A percentile compares a stretch with the other conserved stretches of the same genome.
These are phyloP conservation scores for Gossypium turneri DNA, from an alignment of 345 rosid genomes.

Conservation along the genomic window DNA sequence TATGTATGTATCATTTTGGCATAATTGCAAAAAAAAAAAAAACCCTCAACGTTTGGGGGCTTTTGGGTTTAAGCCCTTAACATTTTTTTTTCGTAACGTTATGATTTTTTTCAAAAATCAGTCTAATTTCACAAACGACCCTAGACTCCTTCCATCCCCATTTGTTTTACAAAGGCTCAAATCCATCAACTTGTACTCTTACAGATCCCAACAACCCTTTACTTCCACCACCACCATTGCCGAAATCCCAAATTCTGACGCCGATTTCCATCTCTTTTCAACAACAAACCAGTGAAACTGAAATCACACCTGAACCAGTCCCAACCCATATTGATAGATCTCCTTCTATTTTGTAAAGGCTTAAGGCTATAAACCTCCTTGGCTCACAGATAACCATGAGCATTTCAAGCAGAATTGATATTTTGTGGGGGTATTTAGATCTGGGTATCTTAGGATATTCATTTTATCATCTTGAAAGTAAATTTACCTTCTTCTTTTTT, in stretches of 20 bases:
- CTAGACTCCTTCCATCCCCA: constrained; percentile 53
- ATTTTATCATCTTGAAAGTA: not conserved
- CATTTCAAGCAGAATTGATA: not conserved
- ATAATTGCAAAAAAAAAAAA: too few relatives aligned
- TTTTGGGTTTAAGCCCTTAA: constrained; percentile 32
- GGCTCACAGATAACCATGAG: constrained; percentile 46
- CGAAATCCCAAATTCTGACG: constrained; percentile 19
- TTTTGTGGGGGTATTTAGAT: not conserved
- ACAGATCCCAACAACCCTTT: constrained; percentile 39
- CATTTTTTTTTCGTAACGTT: too few relatives aligned
- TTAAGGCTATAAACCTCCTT: constrained; percentile 60
- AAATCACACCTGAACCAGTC: constrained; percentile 14
- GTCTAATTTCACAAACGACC: not conserved
- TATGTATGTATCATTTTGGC: too few relatives aligned
- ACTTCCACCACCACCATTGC: constrained; percentile 16
- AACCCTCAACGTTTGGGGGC: constrained; percentile 25
- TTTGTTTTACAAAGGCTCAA: constrained; percentile 62
- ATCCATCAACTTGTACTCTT: constrained; percentile 45
- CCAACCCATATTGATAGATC: constrained; percentile 45
- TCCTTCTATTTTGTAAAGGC: constrained; percentile 54
- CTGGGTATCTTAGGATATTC: not conserved
- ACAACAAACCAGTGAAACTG: not conserved
- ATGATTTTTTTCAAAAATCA: too few relatives aligned
- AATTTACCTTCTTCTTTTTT: not conserved
- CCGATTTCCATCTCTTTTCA: constrained; percentile 34